Conservation (phyloP, 1,284 basidiomycete species). For the Tremellales sp. region DNA sequence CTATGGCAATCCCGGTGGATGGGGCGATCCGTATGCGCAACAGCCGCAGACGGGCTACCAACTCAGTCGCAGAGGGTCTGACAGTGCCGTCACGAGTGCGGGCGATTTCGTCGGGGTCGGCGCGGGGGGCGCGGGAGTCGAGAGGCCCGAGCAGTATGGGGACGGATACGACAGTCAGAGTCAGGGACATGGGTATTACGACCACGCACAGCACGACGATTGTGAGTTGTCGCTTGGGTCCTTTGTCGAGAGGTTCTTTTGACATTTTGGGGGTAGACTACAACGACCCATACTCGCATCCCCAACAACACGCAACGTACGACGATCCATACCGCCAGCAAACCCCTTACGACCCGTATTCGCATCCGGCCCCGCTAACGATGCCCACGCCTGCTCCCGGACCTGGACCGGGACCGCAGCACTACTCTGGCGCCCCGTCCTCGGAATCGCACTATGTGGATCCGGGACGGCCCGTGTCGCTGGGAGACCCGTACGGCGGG, state of each 20-base stretch:
- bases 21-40: constrained; percentile 18
- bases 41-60: neutral
- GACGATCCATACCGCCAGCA: constrained; percentile 10
- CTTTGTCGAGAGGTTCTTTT: neutral
- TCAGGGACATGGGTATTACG: constrained; percentile 13
- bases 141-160: constrained; percentile 11
- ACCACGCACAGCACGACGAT: constrained; percentile 10
- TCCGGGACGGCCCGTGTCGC: constrained; percentile 13
- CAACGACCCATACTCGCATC: constrained; percentile 24
- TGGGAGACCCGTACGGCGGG: constrained; percentile 23
- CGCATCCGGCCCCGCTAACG: constrained; percentile 4
- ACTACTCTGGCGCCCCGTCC: constrained; percentile 10
- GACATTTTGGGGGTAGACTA: constrained; percentile 11
- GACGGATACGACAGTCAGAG: constrained; percentile 11
- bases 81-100: constrained; percentile 19
- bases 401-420: constrained; percentile 14
- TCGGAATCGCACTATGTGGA: constrained; percentile 13
- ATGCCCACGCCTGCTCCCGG: constrained; percentile 9
- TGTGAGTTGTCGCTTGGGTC: constrained; percentile 10
- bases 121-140: constrained; percentile 31
- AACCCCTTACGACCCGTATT: constrained; percentile 8
- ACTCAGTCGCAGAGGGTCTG: constrained; percentile 16
- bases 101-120: constrained; percentile 38
- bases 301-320: constrained; percentile 8
- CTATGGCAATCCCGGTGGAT: constrained; percentile 2